Conservation (phyloP, 176 grass and related monocot genomes). For the Canna indica region DNA sequence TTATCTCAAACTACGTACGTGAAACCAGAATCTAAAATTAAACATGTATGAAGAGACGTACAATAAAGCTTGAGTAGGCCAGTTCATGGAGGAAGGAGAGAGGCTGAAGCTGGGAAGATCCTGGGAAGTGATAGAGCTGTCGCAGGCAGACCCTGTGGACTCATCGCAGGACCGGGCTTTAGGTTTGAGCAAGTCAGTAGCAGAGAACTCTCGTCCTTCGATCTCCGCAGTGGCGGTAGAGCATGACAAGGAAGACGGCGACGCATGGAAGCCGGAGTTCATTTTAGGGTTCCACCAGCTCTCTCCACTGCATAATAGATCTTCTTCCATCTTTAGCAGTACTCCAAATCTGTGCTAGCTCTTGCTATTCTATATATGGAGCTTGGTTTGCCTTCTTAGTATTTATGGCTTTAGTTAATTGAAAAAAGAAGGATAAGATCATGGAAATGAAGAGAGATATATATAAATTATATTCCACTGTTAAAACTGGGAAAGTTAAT, state of each 20-base stretch:
- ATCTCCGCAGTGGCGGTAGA: conserved; percentile 19
- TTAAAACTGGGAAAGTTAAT: neutral
- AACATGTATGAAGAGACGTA: conserved; percentile 1
- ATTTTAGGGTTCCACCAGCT: conserved; percentile 34
- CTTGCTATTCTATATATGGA: conserved; percentile 3
- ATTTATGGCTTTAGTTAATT: too few species aligned
- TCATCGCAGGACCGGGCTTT: conserved; percentile 20
- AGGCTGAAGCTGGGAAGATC: conserved; percentile 22
- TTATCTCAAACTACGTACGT: too few species aligned
- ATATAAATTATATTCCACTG: neutral
- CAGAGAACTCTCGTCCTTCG: neutral
- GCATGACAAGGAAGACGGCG: conserved; percentile 14
- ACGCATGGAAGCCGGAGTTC: conserved; percentile 4
- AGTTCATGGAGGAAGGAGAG: conserved; percentile 21
- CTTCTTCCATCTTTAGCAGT: conserved; percentile 30
- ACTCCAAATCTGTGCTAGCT: too few species aligned
- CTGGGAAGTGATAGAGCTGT: conserved; percentile 12
- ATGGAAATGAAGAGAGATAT: neutral
- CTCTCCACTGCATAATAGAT: conserved; percentile 19
- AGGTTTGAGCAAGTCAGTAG: too few species aligned
- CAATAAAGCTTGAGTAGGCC: conserved; percentile 26
- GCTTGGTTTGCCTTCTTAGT: neutral
- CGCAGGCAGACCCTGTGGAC: conserved; percentile 16
- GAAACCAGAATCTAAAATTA: neutral
- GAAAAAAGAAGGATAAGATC: too few species aligned